These are phyloP conservation scores for Alternaria angustiovoidea DNA, from an alignment of 2,329 filamentous ascomycete genomes.

Conservation along the genomic window DNA sequence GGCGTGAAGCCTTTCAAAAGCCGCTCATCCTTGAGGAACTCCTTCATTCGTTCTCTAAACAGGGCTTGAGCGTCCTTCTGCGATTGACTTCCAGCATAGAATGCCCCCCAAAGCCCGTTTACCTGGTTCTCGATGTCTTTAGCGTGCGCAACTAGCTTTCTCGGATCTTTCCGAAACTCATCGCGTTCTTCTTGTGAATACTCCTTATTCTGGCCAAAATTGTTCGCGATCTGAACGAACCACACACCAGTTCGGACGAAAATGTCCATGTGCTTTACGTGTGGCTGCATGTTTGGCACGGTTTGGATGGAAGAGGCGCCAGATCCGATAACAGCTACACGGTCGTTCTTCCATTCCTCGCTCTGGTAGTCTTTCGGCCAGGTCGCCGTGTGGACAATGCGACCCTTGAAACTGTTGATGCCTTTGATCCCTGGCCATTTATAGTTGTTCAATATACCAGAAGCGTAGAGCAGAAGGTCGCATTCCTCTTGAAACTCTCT, in stretches of 20 bases:
- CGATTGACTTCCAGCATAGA: slow-evolving; percentile 54
- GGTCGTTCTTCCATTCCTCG: slow-evolving; percentile 52
- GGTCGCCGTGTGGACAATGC: slow-evolving; percentile 53
- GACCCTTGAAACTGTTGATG: slow-evolving; percentile 57
- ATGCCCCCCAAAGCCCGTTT: slow-evolving; percentile 58
- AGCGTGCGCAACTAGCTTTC: slow-evolving; percentile 54
- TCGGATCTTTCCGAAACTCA: slow-evolving; percentile 54
- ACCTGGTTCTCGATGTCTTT: slow-evolving; percentile 58
- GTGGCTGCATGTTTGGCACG: slow-evolving; percentile 58
- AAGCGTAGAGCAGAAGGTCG: slow-evolving; percentile 55
- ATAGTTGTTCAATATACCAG: slow-evolving; percentile 54
- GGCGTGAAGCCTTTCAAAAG: slow-evolving; percentile 59
- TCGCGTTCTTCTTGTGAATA: slow-evolving; percentile 56
- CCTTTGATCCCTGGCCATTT: slow-evolving; percentile 52
- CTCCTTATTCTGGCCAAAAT: slow-evolving; percentile 55
- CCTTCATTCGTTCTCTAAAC: slow-evolving; percentile 57
- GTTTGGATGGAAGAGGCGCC: slow-evolving; percentile 57
- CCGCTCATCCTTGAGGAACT: slow-evolving; percentile 61
- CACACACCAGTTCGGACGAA: slow-evolving; percentile 58
- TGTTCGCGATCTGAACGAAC: slow-evolving; percentile 58
- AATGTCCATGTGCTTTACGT: slow-evolving; percentile 56
- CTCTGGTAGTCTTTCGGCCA: slow-evolving; percentile 58
- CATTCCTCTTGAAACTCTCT: slow-evolving; percentile 55
- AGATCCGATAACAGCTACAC: slow-evolving; percentile 57
- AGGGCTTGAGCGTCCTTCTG: slow-evolving; percentile 52